phyloP scores from a whole-genome alignment of 106 monocot genomes.

The Dendrobium chrysotoxum region DNA sequence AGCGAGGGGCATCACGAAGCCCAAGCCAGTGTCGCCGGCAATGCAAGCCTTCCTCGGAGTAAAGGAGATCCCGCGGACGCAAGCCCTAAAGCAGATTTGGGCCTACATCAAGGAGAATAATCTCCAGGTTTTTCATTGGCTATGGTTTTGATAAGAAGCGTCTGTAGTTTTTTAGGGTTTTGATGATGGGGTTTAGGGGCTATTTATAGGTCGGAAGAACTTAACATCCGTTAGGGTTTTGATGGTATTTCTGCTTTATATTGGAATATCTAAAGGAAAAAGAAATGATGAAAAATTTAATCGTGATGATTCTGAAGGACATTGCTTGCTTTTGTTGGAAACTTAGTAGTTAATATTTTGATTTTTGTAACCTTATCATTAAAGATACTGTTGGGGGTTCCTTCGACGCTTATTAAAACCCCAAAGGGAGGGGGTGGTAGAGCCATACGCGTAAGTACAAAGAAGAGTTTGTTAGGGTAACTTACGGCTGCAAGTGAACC shows the following conservation, averaged over 20 bases:
- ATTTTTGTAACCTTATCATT: too few species aligned
- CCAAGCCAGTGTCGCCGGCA: conserved; percentile 35
- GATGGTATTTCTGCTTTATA: background rate
- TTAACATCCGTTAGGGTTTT: background rate
- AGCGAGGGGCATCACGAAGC: conserved; percentile 50
- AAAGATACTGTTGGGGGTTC: too few species aligned
- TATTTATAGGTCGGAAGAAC: background rate
- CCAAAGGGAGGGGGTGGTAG: too few species aligned
- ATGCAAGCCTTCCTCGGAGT: conserved; percentile 39
- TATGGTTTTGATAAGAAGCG: background rate
- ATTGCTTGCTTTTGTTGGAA: too few species aligned
- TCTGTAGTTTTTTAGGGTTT: background rate
- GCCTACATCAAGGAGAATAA: conserved; percentile 65
- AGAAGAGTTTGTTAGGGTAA: too few species aligned
- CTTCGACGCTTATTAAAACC: too few species aligned
- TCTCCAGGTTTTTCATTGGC: conserved; percentile 36
- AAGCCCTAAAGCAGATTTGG: conserved; percentile 59
- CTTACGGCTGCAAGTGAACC: too few species aligned
- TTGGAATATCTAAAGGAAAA: background rate
- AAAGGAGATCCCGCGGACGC: conserved; percentile 42
- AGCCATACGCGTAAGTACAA: too few species aligned
- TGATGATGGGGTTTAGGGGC: background rate
- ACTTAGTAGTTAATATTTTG: too few species aligned
- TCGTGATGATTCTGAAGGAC: too few species aligned
- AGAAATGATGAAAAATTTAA: background rate